Base-by-base conservation (phyloP, 163 green algal species). In the Trebouxia gelatinosa region DNA sequence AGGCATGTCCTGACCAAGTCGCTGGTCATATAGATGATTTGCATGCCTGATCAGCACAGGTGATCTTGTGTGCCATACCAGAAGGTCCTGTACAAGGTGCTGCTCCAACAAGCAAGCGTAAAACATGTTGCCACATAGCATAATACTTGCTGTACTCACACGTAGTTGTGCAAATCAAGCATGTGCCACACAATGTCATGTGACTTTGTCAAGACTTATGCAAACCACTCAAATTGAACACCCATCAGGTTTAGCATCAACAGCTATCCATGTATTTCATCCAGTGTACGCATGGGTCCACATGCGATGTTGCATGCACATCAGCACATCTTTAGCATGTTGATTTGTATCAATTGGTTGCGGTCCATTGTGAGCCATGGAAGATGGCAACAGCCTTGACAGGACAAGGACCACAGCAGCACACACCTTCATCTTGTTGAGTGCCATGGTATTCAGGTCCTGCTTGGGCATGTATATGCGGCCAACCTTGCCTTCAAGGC, bases 381-480 rank as follows among this genome's bases (percentile, higher is more conserved):
- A 21, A 62, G 23, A 62, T 31, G 51, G 43, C 43, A 54, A 54
- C 9, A 23, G 54, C 19, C 19, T 65, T 11, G 11, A 19, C 11
- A 65, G 54, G 13, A 31, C 13, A 65, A 65, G 28, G 19, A 19
- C 6, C 1, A 66, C 1, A 35, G 57, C 26, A 28, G 57, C 57
- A 28, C 26, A 35, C 5, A 80, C 94, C 92, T 97, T 98, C 68
- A 87, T 87, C 85, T 97, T 97, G 65, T 84, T 78, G 26, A 96
- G 87, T 19, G 87, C 88, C 43, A 97, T 91, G 28, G 57, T 85
- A 75, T 89, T 88, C 21, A 98, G 77, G 46, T 93, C 86, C 82
- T 99, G 95, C 79, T 90, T 89, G 38, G 94, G 94, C 88, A 99
- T 93, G 90, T 99, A 98, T 75, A 99, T 93, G 75, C 91, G 91